phyloP scores from a whole-genome alignment of 139 green algal species.

The Volvox africanus region DNA sequence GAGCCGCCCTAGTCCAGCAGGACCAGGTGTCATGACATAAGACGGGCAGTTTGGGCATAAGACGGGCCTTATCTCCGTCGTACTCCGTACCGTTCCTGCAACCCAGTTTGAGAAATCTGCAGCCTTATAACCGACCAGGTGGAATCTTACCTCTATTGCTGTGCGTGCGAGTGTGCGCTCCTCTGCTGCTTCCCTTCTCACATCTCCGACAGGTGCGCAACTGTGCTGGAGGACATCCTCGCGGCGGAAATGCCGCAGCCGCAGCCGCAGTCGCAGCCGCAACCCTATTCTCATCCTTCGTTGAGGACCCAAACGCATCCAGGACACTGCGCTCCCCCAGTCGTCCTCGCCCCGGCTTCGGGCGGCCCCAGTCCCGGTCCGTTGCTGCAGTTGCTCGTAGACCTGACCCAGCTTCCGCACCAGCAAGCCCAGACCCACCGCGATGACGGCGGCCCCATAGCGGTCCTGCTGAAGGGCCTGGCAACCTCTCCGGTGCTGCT shows the following conservation, averaged over 20 bases:
- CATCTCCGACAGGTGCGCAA: not conserved
- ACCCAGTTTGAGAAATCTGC: no score
- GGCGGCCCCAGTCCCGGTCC: no score
- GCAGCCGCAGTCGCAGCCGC: not conserved
- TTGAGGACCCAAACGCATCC: not conserved
- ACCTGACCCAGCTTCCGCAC: not conserved
- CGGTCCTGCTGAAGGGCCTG: not conserved
- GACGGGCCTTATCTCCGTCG: no score
- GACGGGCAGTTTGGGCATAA: no score
- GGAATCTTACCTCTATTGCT: no score
- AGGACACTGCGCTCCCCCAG: not conserved
- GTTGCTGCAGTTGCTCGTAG: constrained; percentile 13
- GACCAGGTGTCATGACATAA: no score
- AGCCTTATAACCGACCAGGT: no score
- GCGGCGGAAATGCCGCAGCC: not conserved
- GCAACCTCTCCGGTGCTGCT: not conserved
- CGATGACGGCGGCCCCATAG: not conserved
- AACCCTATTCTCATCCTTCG: no score
- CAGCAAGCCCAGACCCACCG: not conserved
- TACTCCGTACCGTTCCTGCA: no score
- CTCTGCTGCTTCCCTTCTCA: not conserved
- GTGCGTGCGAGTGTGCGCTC: no score
- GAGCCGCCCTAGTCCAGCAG: no score
- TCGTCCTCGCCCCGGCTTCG: not conserved
- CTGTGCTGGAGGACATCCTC: not conserved